Evolutionary conservation across 2,329 filamentous ascomycete genomes (phyloP), one percentile per base, ranked within the genome.

Genomic region (Fusarium sp.): DNA sequence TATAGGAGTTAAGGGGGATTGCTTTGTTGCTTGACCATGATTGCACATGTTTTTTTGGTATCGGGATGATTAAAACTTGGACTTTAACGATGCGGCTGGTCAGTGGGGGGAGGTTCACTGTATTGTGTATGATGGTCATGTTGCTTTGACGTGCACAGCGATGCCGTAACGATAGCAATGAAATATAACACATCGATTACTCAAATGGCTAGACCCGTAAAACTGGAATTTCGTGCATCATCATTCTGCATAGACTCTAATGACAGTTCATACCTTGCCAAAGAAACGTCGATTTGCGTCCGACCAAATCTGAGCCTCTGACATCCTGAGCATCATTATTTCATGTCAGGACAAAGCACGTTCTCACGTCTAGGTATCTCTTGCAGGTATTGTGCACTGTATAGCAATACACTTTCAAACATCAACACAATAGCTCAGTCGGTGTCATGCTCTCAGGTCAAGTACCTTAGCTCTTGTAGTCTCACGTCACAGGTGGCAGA

Each of bases 391-490:
- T 21, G 43, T 38, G 15, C n/a, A 47, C 71, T 71, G 66, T 55
- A 68, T 8, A 63, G 60, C 46, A 56, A 58, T 20, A 52, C 63
- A 15, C 57, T 51, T 24, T 69, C 68, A 38, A 43, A 61, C 15
- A 42, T 56, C 20, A 54, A 49, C 26, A 63, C 69, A 28, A 51
- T 39, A 43, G 44, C 64, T 47, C 56, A 55, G 28, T 7, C 14
- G 28, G 77, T 62, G 64, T 82, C 60, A 69, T 77, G 44, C 68
- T 80, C 51, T 78, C 78, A 24, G 50, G 67, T 36, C 63, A 73
- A n/a, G n/a, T 15, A 60, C 74, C n/a, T n/a, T n/a, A 11, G 71
- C 80, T 34, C 80, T 80, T 15, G 79, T 78, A 9, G 71, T 21
- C 74, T 82, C 26, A 62, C 79, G 15, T 81, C 80, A 8, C 76